phyloP scores from a whole-genome alignment of 2,329 filamentous ascomycete genomes.

The Monilinia laxa region DNA sequence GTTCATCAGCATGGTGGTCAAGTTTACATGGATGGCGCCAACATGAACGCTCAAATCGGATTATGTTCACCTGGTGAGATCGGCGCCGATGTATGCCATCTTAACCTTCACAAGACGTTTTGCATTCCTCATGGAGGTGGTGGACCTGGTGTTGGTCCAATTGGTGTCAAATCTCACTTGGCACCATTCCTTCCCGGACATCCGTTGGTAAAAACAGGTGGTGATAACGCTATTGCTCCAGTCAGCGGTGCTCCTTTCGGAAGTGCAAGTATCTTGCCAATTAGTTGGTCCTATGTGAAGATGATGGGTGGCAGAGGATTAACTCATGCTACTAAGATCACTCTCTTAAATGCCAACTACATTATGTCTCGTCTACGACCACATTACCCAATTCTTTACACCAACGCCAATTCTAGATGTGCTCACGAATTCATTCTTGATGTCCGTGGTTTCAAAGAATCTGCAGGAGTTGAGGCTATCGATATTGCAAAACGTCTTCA shows the following conservation, averaged over 20 bases:
- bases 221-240: constrained; percentile 60
- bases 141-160: constrained; percentile 89
- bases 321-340: constrained; percentile 86
- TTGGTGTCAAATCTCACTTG: constrained; percentile 84
- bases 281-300: constrained; percentile 92
- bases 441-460: constrained; percentile 78
- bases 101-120: constrained; percentile 98
- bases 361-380: constrained; percentile 82
- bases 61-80: constrained; percentile 93
- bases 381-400: constrained; percentile 91
- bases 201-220: constrained; percentile 57
- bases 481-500: constrained; percentile 96
- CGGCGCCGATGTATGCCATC: constrained; percentile 92
- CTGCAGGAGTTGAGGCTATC: constrained; percentile 82
- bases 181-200: constrained; percentile 70
- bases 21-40: constrained; percentile 98
- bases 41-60: constrained; percentile 98
- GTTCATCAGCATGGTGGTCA: constrained; percentile 88
- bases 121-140: constrained; percentile 96
- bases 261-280: constrained; percentile 87
- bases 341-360: constrained; percentile 96
- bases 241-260: constrained; percentile 83
- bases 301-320: constrained; percentile 86
- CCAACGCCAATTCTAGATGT: constrained; percentile 81
- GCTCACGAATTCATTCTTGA: constrained; percentile 98